phyloP scores from a whole-genome alignment of 2,329 filamentous ascomycete species.

The Aspergillus sp. region DNA sequence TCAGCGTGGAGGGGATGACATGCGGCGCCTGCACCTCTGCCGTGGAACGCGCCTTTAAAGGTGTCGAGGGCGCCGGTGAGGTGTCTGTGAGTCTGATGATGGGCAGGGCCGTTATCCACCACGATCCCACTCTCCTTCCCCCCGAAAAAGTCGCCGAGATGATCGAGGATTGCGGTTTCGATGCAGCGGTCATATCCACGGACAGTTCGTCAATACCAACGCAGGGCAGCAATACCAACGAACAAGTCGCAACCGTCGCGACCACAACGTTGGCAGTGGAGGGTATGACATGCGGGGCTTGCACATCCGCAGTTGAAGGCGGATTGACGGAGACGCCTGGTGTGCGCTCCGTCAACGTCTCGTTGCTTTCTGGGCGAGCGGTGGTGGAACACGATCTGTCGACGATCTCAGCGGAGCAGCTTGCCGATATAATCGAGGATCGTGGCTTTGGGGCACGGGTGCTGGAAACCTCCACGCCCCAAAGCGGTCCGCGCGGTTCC shows the following conservation, averaged over 20 bases:
- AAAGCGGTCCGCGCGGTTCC: constrained; percentile 38
- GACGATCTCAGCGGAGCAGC: constrained; percentile 55
- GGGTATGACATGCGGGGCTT: constrained; percentile 91
- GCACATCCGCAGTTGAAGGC: constrained; percentile 81
- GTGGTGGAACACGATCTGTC: constrained; percentile 77
- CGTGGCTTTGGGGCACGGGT: constrained; percentile 81
- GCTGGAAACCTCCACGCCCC: constrained; percentile 66
- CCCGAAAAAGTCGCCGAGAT: constrained; percentile 79
- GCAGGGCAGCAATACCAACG: constrained; percentile 39
- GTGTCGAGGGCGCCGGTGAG: constrained; percentile 76
- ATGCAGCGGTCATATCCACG: constrained; percentile 83
- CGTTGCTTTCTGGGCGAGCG: constrained; percentile 80
- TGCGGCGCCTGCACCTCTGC: constrained; percentile 95
- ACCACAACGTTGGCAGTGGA: constrained; percentile 78
- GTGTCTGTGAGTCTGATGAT: constrained; percentile 94
- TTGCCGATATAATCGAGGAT: constrained; percentile 65
- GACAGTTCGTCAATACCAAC: constrained; percentile 66
- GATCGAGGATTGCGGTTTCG: constrained; percentile 91
- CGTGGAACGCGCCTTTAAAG: constrained; percentile 89
- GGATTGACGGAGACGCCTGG: constrained; percentile 77
- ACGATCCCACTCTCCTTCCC: constrained; percentile 75
- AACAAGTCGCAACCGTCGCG: constrained; percentile 45
- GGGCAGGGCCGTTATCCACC: constrained; percentile 92
- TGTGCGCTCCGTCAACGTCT: constrained; percentile 78
- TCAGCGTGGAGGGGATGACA: constrained; percentile 83